A percentile compares a stretch with the other conserved stretches of the same genome.
phyloP scores from a whole-genome alignment of 129 eudicot genomes.

The Heracleum sosnowskyi region DNA sequence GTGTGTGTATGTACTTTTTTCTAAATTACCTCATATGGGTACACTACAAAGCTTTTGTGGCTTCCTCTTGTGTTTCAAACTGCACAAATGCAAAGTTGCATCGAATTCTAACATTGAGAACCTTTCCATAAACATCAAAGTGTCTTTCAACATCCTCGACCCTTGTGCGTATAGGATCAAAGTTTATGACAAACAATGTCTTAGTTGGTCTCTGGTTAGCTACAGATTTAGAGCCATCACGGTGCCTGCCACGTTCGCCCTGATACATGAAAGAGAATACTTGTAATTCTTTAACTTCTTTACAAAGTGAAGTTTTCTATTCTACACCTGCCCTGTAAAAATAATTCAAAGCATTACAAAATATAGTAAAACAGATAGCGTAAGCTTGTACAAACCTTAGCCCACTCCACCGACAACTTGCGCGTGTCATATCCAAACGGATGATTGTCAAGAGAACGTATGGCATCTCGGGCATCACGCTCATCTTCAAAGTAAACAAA shows the following conservation, averaged over 20 bases:
- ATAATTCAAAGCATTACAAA: not conserved
- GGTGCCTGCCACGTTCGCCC: constrained; percentile 83
- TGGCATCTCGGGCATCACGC: constrained; percentile 93
- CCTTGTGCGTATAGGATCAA: constrained; percentile 64
- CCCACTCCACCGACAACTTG: constrained; percentile 87
- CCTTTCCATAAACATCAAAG: constrained; percentile 80
- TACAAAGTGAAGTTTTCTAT: not conserved
- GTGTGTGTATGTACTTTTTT: not conserved
- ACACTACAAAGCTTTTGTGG: constrained; percentile 79
- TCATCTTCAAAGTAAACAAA: constrained; percentile 96
- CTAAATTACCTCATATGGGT: constrained; percentile 83
- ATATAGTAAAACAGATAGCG: not conserved
- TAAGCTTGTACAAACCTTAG: constrained; percentile 44
- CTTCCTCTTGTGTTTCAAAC: constrained; percentile 88
- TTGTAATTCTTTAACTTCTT: too few species aligned
- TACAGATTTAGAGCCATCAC: constrained; percentile 57
- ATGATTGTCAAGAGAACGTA: constrained; percentile 63
- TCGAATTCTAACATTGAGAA: constrained; percentile 80
- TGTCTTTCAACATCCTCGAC: constrained; percentile 70
- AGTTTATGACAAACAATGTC: constrained; percentile 87
- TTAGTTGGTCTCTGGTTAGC: constrained; percentile 84
- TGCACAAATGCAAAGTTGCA: constrained; percentile 97
- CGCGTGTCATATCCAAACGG: constrained; percentile 91
- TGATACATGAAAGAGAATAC: constrained; percentile 14
- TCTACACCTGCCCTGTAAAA: not conserved